A percentile compares a stretch with the other conserved stretches of the same genome.
phyloP scores from a whole-genome alignment of 179 eudicot species.

The Beta lomatogona region DNA sequence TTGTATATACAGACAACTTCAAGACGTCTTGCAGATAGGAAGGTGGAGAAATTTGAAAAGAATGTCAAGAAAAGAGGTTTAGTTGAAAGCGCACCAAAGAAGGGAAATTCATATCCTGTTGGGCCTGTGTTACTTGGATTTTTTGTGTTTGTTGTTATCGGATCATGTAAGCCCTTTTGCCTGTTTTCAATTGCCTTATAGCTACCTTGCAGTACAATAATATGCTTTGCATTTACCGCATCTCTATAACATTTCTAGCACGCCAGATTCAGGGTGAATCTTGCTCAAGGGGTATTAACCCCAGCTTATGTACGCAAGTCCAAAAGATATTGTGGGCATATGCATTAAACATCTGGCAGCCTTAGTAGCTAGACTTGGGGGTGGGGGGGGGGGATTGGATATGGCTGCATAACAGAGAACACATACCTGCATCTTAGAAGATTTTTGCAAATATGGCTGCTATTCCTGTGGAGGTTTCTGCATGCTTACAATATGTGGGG shows the following conservation, averaged over 20 bases:
- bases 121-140: conserved; percentile 63
- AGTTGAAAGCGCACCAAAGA: conserved; percentile 71
- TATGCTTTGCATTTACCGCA: neutral
- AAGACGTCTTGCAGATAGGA: conserved; percentile 80
- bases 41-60: conserved; percentile 81
- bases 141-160: conserved; percentile 67
- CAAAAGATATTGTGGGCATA: neutral
- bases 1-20: conserved; percentile 70
- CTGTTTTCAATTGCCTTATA: neutral
- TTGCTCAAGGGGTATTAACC: neutral
- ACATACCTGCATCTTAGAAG: no score
- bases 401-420: neutral
- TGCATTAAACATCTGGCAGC: neutral
- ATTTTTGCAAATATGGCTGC: neutral
- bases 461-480: neutral
- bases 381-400: neutral
- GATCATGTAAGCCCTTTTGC: conserved; percentile 61
- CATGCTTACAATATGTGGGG: neutral
- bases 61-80: conserved; percentile 72
- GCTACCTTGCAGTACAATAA: neutral
- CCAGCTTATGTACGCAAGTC: neutral
- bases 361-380: neutral
- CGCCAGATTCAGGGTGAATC: neutral
- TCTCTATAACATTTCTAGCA: neutral
- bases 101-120: conserved; percentile 55